Conservation (phyloP, 441 rosid species). For the Melastoma candidum region DNA sequence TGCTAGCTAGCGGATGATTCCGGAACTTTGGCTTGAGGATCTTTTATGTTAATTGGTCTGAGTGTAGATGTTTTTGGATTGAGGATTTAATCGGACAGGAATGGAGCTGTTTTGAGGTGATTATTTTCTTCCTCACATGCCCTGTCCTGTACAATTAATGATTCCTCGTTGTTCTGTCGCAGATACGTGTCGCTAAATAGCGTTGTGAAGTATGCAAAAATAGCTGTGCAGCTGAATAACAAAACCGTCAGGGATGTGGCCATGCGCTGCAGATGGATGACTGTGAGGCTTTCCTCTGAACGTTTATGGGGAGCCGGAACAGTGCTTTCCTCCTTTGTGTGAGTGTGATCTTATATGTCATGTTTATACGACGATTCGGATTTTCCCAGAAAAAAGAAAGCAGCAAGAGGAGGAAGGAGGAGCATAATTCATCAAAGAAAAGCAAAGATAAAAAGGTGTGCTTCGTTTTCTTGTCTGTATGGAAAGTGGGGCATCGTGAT, state of each 20-base stretch:
- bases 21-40: too few relatives aligned
- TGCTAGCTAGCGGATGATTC: too few relatives aligned
- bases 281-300: slow-evolving; percentile 11
- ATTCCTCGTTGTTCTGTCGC: not conserved
- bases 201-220: slow-evolving; percentile 20
- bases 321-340: not conserved
- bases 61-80: too few relatives aligned
- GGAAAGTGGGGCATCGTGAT: too few relatives aligned
- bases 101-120: too few relatives aligned
- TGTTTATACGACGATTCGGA: not conserved
- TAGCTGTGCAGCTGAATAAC: slow-evolving; percentile 19
- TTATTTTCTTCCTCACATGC: too few relatives aligned
- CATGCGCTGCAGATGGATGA: slow-evolving; percentile 24
- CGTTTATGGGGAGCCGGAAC: too few relatives aligned
- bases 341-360: slow-evolving; percentile 1
- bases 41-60: too few relatives aligned
- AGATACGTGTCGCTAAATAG: slow-evolving; percentile 18
- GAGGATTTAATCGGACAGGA: too few relatives aligned
- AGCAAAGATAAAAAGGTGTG: slow-evolving; percentile 52
- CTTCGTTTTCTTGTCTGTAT: not conserved
- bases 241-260: slow-evolving; percentile 25
- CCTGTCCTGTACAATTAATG: too few relatives aligned
- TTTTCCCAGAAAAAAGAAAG: slow-evolving; percentile 47
- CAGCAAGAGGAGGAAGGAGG: slow-evolving; percentile 61
- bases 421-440: slow-evolving; percentile 29